Percentiles rank a stretch among this genome's conserved stretches.
These are phyloP conservation scores for Alternaria sp. DNA, from an alignment of 2,329 filamentous ascomycete species.

Conservation along the genomic window DNA sequence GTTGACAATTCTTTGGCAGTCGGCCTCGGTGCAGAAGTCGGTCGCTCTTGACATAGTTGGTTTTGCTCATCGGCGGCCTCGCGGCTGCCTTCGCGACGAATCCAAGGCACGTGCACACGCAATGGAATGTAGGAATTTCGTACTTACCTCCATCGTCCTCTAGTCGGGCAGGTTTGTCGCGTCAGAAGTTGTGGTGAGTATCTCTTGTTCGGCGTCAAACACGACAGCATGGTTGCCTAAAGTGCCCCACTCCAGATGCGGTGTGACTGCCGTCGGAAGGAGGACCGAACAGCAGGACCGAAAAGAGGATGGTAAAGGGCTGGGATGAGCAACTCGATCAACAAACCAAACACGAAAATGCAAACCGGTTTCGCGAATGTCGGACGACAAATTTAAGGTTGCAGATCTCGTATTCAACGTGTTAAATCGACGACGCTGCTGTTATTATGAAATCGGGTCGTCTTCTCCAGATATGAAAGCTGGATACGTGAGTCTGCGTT, in stretches of 20 bases:
- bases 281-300: not conserved
- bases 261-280: not conserved
- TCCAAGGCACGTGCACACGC: not conserved
- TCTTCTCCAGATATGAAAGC: not conserved
- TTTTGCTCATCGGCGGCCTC: not conserved
- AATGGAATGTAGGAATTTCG: not conserved
- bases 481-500: not conserved
- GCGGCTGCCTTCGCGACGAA: not conserved
- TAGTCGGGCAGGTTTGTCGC: not conserved
- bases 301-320: not conserved
- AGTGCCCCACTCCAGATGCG: not conserved
- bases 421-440: not conserved
- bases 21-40: too few relatives aligned
- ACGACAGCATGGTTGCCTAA: not conserved
- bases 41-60: rapidly evolving
- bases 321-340: not conserved
- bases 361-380: not conserved
- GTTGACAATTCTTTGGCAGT: too few relatives aligned
- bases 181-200: not conserved
- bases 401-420: not conserved
- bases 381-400: not conserved
- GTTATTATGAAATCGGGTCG: too few relatives aligned
- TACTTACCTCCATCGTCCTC: not conserved
- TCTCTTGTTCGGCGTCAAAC: not conserved
- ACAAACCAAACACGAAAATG: not conserved